These are phyloP conservation scores for Garcia nutans DNA, from an alignment of 345 rosid species.

Conservation along the genomic window DNA sequence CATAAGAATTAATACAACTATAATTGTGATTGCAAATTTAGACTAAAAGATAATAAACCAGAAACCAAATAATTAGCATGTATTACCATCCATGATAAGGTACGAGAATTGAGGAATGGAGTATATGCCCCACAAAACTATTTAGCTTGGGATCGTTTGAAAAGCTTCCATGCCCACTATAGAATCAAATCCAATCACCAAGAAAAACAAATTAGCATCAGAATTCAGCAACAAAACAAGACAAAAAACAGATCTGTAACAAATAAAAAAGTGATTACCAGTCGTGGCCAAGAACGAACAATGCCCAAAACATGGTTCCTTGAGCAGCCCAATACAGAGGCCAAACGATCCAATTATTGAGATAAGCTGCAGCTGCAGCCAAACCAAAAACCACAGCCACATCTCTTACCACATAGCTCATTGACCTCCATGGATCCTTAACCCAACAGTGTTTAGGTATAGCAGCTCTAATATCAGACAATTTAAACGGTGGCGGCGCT, in stretches of 20 bases:
- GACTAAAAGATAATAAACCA: neutral
- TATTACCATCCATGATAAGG: constrained; percentile 92
- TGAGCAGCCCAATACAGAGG: constrained; percentile 90
- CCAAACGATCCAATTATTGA: constrained; percentile 75
- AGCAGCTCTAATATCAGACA: constrained; percentile 72
- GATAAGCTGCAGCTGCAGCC: constrained; percentile 72
- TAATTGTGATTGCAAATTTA: no score
- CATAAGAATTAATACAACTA: neutral
- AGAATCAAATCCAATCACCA: constrained; percentile 12
- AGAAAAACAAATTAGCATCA: neutral
- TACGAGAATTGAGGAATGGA: constrained; percentile 89
- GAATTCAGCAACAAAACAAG: neutral
- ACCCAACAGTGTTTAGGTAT: constrained; percentile 95
- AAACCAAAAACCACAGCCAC: constrained; percentile 62
- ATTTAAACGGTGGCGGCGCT: constrained; percentile 68
- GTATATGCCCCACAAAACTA: constrained; percentile 74
- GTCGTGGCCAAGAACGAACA: constrained; percentile 93
- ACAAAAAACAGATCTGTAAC: neutral
- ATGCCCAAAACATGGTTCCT: constrained; percentile 95
- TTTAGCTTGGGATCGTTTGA: constrained; percentile 63
- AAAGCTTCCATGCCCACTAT: constrained; percentile 93
- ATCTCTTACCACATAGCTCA: constrained; percentile 77
- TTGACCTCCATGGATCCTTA: constrained; percentile 75
- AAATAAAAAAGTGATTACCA: constrained; percentile 39
- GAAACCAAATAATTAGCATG: neutral